Percentiles rank a stretch among this genome's conserved stretches.
These are phyloP conservation scores for Ottelia alismoides DNA, from an alignment of 106 monocot genomes.

Conservation along the genomic window DNA sequence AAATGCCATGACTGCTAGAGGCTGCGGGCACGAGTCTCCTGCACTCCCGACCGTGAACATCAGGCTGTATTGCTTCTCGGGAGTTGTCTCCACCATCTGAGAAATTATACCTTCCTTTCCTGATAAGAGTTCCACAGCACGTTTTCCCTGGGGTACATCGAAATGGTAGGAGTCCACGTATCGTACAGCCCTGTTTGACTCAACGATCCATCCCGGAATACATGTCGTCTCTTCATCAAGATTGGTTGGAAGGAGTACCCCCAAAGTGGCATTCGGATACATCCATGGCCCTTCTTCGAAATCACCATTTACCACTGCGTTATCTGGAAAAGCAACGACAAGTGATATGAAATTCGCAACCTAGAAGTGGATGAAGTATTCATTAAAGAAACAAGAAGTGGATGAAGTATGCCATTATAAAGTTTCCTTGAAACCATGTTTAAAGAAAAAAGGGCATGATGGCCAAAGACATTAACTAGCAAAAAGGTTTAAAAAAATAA, in stretches of 20 bases:
- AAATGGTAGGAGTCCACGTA: conserved; percentile 77
- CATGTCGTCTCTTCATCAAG: conserved; percentile 61
- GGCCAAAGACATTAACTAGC: no score
- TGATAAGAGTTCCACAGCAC: conserved; percentile 82
- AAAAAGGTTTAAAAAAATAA: no score
- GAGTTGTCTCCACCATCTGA: conserved; percentile 84
- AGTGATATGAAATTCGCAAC: no score
- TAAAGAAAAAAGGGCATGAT: no score
- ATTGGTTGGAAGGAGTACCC: conserved; percentile 87
- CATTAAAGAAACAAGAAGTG: no score
- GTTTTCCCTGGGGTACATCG: conserved; percentile 77
- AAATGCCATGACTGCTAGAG: conserved; percentile 86
- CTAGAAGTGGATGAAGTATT: no score
- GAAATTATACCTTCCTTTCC: conserved; percentile 97
- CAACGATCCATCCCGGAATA: conserved; percentile 79
- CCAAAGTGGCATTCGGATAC: conserved; percentile 28
- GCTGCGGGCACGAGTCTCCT: conserved; percentile 64
- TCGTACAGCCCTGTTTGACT: conserved; percentile 89
- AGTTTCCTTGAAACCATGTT: no score
- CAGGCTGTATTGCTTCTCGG: conserved; percentile 61
- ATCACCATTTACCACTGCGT: conserved; percentile 31
- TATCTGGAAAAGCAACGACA: conserved; percentile 28
- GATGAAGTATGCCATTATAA: no score
- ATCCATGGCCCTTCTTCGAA: conserved; percentile 27
- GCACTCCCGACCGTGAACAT: conserved; percentile 56